These are phyloP conservation scores for Acer yangbiense DNA, from an alignment of 345 rosid genomes.

Conservation along the genomic window DNA sequence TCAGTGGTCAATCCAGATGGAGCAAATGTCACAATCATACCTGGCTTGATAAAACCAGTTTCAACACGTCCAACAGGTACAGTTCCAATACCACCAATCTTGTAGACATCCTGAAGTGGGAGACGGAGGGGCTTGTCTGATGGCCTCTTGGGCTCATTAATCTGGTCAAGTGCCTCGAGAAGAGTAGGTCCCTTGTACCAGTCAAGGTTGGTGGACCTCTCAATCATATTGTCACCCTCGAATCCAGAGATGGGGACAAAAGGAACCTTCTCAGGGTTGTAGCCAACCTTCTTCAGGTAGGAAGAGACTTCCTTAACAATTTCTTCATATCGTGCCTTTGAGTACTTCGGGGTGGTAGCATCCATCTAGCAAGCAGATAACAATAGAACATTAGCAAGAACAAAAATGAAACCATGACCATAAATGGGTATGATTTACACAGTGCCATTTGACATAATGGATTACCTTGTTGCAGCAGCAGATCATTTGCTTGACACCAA, in stretches of 20 bases:
- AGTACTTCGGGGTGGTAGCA: constrained; percentile 47
- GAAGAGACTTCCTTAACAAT: constrained; percentile 50
- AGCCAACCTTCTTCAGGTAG: constrained; percentile 47
- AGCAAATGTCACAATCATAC: constrained; percentile 32
- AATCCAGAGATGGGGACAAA: constrained; percentile 45
- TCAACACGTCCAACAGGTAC: constrained; percentile 61
- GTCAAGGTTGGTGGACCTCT: constrained; percentile 48
- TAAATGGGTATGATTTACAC: not conserved
- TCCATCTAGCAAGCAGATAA: constrained; percentile 31
- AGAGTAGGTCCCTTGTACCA: constrained; percentile 55
- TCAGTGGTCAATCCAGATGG: constrained; percentile 32
- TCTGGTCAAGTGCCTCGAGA: constrained; percentile 40
- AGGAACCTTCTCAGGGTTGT: constrained; percentile 47
- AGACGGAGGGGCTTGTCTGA: constrained; percentile 54
- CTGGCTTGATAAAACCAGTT: constrained; percentile 42
- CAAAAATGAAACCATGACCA: not conserved
- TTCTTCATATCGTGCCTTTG: constrained; percentile 47
- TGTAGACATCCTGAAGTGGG: constrained; percentile 64
- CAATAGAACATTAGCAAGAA: not conserved
- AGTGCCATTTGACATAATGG: not conserved
- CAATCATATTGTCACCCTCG: constrained; percentile 52
- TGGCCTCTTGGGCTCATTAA: constrained; percentile 46
- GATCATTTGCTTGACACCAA: constrained; percentile 77
- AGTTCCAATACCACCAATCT: constrained; percentile 67
- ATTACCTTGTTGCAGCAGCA: constrained; percentile 75